Conservation (phyloP, 2,329 filamentous ascomycete species). For the Aureobasidium uvarum region DNA sequence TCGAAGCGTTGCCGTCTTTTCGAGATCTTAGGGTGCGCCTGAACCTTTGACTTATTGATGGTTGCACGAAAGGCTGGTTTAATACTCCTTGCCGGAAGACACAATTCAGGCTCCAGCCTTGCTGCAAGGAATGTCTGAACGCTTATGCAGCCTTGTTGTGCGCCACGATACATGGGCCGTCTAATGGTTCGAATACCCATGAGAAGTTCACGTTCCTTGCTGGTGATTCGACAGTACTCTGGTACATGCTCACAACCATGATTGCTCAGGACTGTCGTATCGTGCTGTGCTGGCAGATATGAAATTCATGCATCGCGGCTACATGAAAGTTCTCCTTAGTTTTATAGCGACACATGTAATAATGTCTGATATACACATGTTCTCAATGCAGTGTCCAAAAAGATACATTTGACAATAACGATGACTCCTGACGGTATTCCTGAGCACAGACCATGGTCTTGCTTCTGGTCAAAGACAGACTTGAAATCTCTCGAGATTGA, state of each 20-base stretch:
- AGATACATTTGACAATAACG: too few relatives aligned
- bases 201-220: background rate
- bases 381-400: too few relatives aligned
- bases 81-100: slow-evolving; percentile 6
- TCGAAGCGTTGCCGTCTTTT: background rate
- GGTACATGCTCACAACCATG: background rate
- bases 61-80: background rate
- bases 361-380: too few relatives aligned
- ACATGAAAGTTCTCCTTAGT: too few relatives aligned
- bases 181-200: background rate
- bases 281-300: background rate
- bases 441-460: slow-evolving; percentile 25
- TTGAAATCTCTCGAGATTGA: background rate
- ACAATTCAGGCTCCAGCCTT: background rate
- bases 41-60: background rate
- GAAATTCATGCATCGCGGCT: background rate
- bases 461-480: slow-evolving; percentile 7
- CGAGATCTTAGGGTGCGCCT: background rate
- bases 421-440: background rate
- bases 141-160: background rate
- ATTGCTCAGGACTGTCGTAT: background rate
- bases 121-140: slow-evolving; percentile 14
- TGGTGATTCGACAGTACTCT: background rate
- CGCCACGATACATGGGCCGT: background rate
- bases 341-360: too few relatives aligned